These are phyloP conservation scores for Entophlyctis helioformis DNA, from an alignment of 192 early-diverging fungal species.

Conservation along the genomic window DNA sequence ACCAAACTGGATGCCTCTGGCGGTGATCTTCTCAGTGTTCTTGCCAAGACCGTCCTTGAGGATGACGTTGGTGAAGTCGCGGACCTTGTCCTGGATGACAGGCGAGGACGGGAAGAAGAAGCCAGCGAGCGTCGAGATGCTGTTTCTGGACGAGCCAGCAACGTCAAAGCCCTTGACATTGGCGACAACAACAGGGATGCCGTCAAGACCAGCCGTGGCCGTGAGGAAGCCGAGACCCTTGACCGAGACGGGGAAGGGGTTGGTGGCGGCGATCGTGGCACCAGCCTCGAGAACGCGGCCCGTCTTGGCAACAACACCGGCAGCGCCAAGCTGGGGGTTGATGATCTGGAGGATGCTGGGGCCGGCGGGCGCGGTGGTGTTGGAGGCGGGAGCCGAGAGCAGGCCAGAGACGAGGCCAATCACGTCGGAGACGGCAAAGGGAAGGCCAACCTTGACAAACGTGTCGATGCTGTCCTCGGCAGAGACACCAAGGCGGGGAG, in stretches of 20 bases:
- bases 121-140: slow-evolving; percentile 3
- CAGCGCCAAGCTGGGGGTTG: slow-evolving; percentile 3
- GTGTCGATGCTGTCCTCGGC: slow-evolving; percentile 7
- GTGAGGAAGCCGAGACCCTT: slow-evolving; percentile 15
- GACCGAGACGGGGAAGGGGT: slow-evolving; percentile 9
- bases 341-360: slow-evolving; percentile 7
- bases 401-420: slow-evolving; percentile 2
- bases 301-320: slow-evolving; percentile 1
- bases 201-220: slow-evolving; percentile 1
- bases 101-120: slow-evolving; percentile 3
- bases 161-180: slow-evolving; percentile 6
- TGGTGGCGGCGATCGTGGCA: neutral
- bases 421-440: slow-evolving; percentile 5
- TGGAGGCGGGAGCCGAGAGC: too few species aligned
- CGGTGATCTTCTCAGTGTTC: slow-evolving; percentile 9
- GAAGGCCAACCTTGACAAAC: slow-evolving; percentile 5
- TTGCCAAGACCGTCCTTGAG: neutral
- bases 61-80: slow-evolving; percentile 8
- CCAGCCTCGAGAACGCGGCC: slow-evolving; percentile 4
- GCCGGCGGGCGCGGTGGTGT: slow-evolving; percentile 2
- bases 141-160: slow-evolving; percentile 6
- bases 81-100: slow-evolving; percentile 5
- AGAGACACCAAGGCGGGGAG: slow-evolving; percentile 10
- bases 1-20: slow-evolving; percentile 11
- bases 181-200: neutral